Percentiles rank a stretch among this genome's conserved stretches.
Evolutionary conservation across 768 basidiomycete species (phyloP).

Genomic region (Ramaria sp.): DNA sequence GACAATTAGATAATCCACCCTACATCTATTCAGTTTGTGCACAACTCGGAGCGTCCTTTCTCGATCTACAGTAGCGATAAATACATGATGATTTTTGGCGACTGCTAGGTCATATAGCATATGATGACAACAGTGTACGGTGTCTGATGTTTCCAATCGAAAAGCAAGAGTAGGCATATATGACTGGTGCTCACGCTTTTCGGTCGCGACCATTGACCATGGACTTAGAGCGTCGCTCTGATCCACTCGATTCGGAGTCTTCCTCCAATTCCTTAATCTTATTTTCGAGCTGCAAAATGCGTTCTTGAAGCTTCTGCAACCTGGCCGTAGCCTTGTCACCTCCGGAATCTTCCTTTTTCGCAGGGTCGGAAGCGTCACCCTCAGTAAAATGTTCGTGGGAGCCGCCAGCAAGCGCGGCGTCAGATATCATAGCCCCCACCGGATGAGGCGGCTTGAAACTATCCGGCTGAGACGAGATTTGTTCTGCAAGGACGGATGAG

Average conservation of each 20-base stretch:
- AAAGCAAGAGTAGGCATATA: background rate
- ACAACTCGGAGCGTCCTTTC: background rate
- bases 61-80: background rate
- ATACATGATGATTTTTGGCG: background rate
- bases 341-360: background rate
- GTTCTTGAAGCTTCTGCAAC: slow-evolving; percentile 6
- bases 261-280: slow-evolving; percentile 7
- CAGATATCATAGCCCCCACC: slow-evolving; percentile 60
- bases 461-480: slow-evolving; percentile 53
- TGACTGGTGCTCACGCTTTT: background rate
- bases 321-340: background rate
- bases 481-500: slow-evolving; percentile 50
- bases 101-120: background rate
- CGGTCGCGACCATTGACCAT: background rate
- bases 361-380: slow-evolving; percentile 5
- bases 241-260: background rate
- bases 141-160: too few relatives aligned
- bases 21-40: background rate
- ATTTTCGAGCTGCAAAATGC: slow-evolving; percentile 8
- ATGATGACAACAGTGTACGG: background rate
- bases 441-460: slow-evolving; percentile 70
- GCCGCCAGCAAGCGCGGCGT: slow-evolving; percentile 19
- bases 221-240: background rate
- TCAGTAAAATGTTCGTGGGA: slow-evolving; percentile 8
- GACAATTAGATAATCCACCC: background rate